These are phyloP conservation scores for Fusarium sp. DNA, from an alignment of 2,329 filamentous ascomycete genomes.

Conservation along the genomic window DNA sequence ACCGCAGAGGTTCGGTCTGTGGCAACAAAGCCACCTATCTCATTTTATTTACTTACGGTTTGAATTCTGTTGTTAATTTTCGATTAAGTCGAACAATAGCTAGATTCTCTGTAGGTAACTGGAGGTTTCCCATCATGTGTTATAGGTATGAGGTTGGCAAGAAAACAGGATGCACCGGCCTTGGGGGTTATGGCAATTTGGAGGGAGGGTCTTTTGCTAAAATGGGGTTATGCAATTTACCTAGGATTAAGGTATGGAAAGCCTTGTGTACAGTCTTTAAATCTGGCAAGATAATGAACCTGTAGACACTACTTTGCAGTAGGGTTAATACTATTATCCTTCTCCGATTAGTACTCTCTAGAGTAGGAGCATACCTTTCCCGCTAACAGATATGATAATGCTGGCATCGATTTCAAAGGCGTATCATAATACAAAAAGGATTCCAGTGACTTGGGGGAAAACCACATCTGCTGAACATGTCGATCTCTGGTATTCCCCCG, in stretches of 20 bases:
- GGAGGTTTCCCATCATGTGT: slow-evolving; percentile 2
- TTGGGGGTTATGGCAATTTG: too few relatives aligned
- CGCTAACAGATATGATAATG: background rate
- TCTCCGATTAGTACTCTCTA: background rate
- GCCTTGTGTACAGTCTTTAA: background rate
- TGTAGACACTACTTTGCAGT: background rate
- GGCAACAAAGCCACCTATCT: background rate
- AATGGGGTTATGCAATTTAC: background rate
- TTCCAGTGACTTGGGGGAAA: slow-evolving; percentile 3
- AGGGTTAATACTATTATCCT: background rate
- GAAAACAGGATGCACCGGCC: background rate
- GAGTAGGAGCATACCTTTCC: background rate
- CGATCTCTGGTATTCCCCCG: slow-evolving; percentile 44
- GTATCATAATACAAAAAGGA: background rate
- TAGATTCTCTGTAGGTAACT: background rate
- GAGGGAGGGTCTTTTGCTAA: background rate
- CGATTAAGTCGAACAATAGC: background rate
- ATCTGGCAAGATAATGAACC: background rate
- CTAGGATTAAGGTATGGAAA: background rate
- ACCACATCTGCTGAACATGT: slow-evolving; percentile 15
- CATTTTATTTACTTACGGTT: background rate
- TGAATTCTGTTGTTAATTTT: background rate
- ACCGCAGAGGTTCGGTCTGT: background rate
- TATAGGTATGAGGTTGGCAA: background rate
- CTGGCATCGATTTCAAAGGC: background rate